Base-by-base conservation (phyloP, 2,329 filamentous ascomycete species). In the Aspergillus caelatus region DNA sequence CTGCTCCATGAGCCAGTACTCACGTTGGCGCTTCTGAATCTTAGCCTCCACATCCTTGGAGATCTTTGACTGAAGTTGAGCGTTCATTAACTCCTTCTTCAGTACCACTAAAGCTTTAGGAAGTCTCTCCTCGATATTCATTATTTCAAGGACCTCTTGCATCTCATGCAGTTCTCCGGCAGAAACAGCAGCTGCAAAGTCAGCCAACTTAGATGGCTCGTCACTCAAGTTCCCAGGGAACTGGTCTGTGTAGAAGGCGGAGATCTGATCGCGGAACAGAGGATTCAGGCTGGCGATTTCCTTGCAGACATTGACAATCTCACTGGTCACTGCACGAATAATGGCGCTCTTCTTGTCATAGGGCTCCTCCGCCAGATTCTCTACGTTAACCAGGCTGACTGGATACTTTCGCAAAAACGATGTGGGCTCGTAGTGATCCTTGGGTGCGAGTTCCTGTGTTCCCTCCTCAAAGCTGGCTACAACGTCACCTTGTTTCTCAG, bases 1-100 rank as follows among this genome's bases (percentile, higher is more conserved):
- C 78, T 99, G 96, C 80, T 99, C 95, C 93, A 97, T 96, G 54
- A 99, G 83, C 92, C 93, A 98, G 81, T 98, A 99, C 76, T 99
- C 95, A 58, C 95, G 89, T 77, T 99, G 95, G 34, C 94, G 90
- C 81, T 99, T 98, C 72, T 94, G 94, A 60, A 99, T 98, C 80
- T 97, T 97, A 74, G 88, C 93, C 78, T 98, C 95, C 21, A 99
- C 96, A 74, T 99, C 95, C 80, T 97, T 97, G 63, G 91, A 93
- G 63, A 99, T 98, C 83, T 98, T 99, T 62, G 92, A 94, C 77
- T 97, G 94, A 34, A 99, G 83, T 76, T 98, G 92, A 0, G 95
- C 95, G 71, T 98, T 99, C 91, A 98, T 97, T 60, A 97, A 87
- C 81, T 99, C 95, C 79, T 97, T 98, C 83, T 99, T 99, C 69